Evolutionary conservation across 148 eudicot genomes (phyloP).

Genomic region (Rhododendron mucronatum): DNA sequence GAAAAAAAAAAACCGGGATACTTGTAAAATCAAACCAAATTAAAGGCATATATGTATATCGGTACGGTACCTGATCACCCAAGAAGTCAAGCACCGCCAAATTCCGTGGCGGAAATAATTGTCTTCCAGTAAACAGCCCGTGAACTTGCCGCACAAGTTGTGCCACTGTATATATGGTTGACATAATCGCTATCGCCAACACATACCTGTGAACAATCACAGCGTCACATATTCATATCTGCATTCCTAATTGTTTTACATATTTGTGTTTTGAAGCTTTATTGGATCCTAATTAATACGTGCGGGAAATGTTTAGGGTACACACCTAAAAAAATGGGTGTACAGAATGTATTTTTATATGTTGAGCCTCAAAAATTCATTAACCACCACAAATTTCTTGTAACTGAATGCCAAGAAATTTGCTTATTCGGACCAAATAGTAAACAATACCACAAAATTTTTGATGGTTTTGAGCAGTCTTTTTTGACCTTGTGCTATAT

Average conservation of each 20-base stretch:
- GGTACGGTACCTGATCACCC: slow-evolving; percentile 65
- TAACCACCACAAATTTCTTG: too few species aligned
- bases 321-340: too few species aligned
- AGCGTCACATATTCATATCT: background rate
- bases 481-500: too few species aligned
- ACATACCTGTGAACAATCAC: slow-evolving; percentile 35
- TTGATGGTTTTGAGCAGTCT: too few species aligned
- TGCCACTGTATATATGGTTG: slow-evolving; percentile 46
- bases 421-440: too few species aligned
- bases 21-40: slow-evolving; percentile 1
- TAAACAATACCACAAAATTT: too few species aligned
- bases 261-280: background rate
- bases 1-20: background rate
- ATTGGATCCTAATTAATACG: background rate
- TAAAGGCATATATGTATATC: background rate
- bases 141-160: slow-evolving; percentile 43
- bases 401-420: too few species aligned
- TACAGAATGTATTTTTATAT: too few species aligned
- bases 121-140: slow-evolving; percentile 35
- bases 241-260: background rate
- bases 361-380: too few species aligned
- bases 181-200: slow-evolving; percentile 56
- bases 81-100: slow-evolving; percentile 41
- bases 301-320: too few species aligned
- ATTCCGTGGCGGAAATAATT: slow-evolving; percentile 18